phyloP scores from a whole-genome alignment of 148 eudicot species.

The Vaccinium myrtillus region DNA sequence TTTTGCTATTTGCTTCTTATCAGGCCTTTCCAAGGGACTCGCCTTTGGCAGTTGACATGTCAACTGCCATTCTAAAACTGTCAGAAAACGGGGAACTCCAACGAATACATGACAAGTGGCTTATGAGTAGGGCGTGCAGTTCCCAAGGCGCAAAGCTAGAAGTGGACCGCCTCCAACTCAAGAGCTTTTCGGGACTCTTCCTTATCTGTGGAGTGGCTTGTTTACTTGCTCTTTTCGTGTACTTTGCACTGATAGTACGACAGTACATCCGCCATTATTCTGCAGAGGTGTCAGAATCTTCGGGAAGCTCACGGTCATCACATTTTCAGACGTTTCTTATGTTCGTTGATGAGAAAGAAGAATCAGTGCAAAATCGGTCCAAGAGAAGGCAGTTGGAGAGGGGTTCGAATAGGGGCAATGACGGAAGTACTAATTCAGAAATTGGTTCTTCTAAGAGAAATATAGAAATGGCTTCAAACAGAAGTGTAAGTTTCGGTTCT shows the following conservation, averaged over 20 bases:
- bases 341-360: conserved; percentile 66
- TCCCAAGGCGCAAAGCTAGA: conserved; percentile 46
- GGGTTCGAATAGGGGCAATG: conserved; percentile 24
- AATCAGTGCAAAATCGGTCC: conserved; percentile 36
- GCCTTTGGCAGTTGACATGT: conserved; percentile 68
- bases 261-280: conserved; percentile 38
- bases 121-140: conserved; percentile 61
- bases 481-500: conserved; percentile 12
- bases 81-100: conserved; percentile 78
- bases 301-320: conserved; percentile 28
- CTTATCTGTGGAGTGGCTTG: conserved; percentile 53
- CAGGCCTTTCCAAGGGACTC: conserved; percentile 83
- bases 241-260: conserved; percentile 30
- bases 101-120: conserved; percentile 79
- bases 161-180: conserved; percentile 53
- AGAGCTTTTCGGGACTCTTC: conserved; percentile 62
- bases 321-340: conserved; percentile 48
- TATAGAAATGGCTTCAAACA: conserved; percentile 14
- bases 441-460: conserved; percentile 3
- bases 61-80: conserved; percentile 64
- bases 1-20: neutral
- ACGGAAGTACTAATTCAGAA: neutral
- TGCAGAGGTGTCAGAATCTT: conserved; percentile 21
- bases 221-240: conserved; percentile 41
- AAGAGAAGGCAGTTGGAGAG: conserved; percentile 43